phyloP scores from a whole-genome alignment of 2,329 filamentous ascomycete genomes.

The Stemphylium lycopersici region DNA sequence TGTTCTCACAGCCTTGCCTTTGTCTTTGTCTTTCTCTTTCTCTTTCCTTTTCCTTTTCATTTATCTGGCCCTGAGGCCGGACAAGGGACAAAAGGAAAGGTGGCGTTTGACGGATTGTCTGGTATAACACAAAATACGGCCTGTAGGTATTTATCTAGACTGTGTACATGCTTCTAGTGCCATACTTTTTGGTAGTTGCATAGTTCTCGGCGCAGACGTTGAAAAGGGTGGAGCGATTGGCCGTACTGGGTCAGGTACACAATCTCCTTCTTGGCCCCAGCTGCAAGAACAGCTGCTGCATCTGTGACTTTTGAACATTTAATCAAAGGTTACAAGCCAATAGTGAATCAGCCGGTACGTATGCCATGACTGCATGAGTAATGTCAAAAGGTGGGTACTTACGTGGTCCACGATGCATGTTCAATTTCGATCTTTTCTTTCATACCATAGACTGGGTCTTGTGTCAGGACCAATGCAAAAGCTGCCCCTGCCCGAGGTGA shows the following conservation, averaged over 20 bases:
- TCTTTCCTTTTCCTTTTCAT: no score
- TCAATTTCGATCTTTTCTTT: conserved; percentile 30
- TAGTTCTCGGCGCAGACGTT: conserved; percentile 40
- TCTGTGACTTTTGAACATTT: conserved; percentile 29
- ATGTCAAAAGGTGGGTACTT: conserved; percentile 17
- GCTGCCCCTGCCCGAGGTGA: conserved; percentile 7
- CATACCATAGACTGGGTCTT: conserved; percentile 38
- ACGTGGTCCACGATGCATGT: conserved; percentile 43
- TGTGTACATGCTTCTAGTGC: conserved; percentile 35
- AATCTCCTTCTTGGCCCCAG: conserved; percentile 44
- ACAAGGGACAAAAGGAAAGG: no score
- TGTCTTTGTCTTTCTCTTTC: no score
- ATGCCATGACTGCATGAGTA: not conserved
- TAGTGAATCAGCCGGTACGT: not conserved
- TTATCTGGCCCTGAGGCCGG: no score
- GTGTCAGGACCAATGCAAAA: conserved; percentile 43
- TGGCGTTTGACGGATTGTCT: not conserved
- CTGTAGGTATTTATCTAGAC: conserved; percentile 38
- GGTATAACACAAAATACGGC: conserved; percentile 33
- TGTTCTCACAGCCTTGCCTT: no score
- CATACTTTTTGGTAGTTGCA: conserved; percentile 39
- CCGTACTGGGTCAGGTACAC: conserved; percentile 37
- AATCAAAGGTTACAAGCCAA: conserved; percentile 11
- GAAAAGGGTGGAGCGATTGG: conserved; percentile 38
- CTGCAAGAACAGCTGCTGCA: conserved; percentile 28